Base-by-base conservation (phyloP, 129 eudicot species). In the Artemisia annua region DNA sequence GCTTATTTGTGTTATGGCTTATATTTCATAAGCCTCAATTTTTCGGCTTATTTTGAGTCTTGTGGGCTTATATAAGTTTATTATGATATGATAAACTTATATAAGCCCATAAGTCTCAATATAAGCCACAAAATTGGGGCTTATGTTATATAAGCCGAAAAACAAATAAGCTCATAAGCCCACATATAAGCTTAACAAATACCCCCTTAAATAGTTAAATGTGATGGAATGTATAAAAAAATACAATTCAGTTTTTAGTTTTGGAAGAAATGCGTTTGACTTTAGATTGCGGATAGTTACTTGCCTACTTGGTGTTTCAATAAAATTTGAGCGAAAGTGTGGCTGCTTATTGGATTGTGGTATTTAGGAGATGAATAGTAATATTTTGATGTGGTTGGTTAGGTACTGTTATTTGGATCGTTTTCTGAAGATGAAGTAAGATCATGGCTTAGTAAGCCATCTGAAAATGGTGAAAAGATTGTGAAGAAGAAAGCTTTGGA, bases 401-500 rank as follows among this genome's bases (percentile, higher is more conserved):
- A 94, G 98, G 83, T 88, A 30, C 49, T 94, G 62, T 18, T 94
- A 68, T 94, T 94, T 65, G 98, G 98, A 66, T 90, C 98, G 10
- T 94, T 94, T 78, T 87, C 97, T 32, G 98, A 90, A 81, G 97
- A 87, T 71, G 98, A 94, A 78, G 85, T 85, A 69, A 84, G 62
- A 74, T 82, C 92, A 68, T 83, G 71, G 75, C 72, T 82, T 53
- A 73, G 77, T 15, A 77, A 77, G 79, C 84, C 85, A 43, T 75
- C 88, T 52, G 52, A 22, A 56, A 75, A 49, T 12, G 10, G 68
- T 66, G 69, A 68, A 64, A 78, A 56, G 19, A 66, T 72, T 0
- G 66, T 53, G n/a, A 74, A 60, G 20, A 80, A 63, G 68, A 72
- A 78, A 72, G 63, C 69, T 35, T 22, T 75, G 39, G 86, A 60